Evolutionary conservation across 257 asterid genomes (phyloP).

Genomic region (Solanum ossicruentum): DNA sequence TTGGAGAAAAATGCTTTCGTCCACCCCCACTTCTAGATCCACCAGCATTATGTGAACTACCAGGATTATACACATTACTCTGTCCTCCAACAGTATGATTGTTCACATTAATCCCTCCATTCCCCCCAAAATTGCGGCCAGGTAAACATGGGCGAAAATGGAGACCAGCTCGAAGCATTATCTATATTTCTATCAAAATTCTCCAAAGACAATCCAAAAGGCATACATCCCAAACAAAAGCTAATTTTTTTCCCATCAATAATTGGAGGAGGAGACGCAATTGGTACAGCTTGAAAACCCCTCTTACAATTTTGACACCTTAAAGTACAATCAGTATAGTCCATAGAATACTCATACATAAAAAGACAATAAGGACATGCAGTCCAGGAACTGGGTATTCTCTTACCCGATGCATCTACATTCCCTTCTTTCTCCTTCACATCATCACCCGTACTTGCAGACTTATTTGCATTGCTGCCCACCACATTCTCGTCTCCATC

Average conservation of each 20-base stretch:
- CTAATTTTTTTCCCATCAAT: slow-evolving; percentile 45
- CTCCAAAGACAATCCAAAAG: slow-evolving; percentile 38
- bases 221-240: slow-evolving; percentile 67
- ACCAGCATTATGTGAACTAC: not conserved
- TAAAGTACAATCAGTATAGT: slow-evolving; percentile 51
- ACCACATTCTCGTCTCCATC: not conserved
- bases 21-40: slow-evolving; percentile 7
- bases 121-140: slow-evolving; percentile 18
- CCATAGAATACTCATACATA: slow-evolving; percentile 62
- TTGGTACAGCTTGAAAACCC: slow-evolving; percentile 63
- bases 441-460: slow-evolving; percentile 9
- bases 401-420: slow-evolving; percentile 7
- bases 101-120: not conserved
- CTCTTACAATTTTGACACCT: slow-evolving; percentile 63
- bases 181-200: slow-evolving; percentile 22
- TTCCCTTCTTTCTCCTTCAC: slow-evolving; percentile 15
- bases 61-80: slow-evolving; percentile 4
- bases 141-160: slow-evolving; percentile 70
- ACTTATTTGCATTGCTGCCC: slow-evolving; percentile 8
- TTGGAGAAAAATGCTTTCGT: slow-evolving; percentile 27
- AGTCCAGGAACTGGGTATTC: slow-evolving; percentile 39
- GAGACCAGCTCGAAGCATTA: slow-evolving; percentile 43
- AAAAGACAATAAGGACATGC: slow-evolving; percentile 71
- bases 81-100: not conserved
- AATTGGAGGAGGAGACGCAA: slow-evolving; percentile 60